These are phyloP conservation scores for Alternaria alternata DNA, from an alignment of 2,329 filamentous ascomycete species.

Conservation along the genomic window DNA sequence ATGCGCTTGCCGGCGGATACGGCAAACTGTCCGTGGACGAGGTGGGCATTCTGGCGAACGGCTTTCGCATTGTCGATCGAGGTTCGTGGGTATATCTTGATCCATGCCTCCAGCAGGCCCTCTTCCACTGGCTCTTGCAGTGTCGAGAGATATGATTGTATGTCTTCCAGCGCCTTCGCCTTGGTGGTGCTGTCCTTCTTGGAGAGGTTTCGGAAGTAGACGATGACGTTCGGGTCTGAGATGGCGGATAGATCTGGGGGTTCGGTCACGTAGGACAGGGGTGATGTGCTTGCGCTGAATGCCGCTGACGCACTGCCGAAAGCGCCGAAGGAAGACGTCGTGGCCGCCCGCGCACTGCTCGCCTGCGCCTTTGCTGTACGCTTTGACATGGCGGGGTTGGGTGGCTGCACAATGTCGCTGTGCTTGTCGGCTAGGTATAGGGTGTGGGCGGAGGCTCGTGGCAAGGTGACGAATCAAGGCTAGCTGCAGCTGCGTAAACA, in stretches of 20 bases:
- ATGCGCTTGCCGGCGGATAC: conserved; percentile 77
- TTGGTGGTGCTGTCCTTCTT: conserved; percentile 96
- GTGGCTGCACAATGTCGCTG: not conserved
- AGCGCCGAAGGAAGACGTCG: conserved; percentile 50
- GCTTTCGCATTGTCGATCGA: conserved; percentile 90
- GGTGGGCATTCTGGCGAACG: conserved; percentile 87
- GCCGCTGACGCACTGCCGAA: conserved; percentile 53
- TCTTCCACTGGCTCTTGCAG: conserved; percentile 75
- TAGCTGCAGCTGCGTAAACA: conserved; percentile 1
- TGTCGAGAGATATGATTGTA: conserved; percentile 71
- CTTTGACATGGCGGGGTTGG: conserved; percentile 61
- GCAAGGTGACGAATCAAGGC: not conserved
- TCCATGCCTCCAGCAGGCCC: conserved; percentile 85
- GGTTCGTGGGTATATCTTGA: conserved; percentile 83
- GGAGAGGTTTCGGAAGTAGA: conserved; percentile 89
- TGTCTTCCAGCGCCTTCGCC: conserved; percentile 85
- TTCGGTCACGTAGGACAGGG: conserved; percentile 85
- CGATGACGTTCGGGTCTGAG: conserved; percentile 80
- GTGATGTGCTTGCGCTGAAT: conserved; percentile 62
- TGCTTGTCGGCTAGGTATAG: not conserved
- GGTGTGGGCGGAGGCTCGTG: not conserved
- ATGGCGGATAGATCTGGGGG: conserved; percentile 81
- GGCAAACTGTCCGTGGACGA: conserved; percentile 71
- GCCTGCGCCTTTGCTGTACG: conserved; percentile 68
- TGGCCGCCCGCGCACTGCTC: conserved; percentile 68